A percentile compares a stretch with the other conserved stretches of the same genome.
Conservation (phyloP, 495 filamentous ascomycete species). For the Hypoxylon cercidicola region DNA sequence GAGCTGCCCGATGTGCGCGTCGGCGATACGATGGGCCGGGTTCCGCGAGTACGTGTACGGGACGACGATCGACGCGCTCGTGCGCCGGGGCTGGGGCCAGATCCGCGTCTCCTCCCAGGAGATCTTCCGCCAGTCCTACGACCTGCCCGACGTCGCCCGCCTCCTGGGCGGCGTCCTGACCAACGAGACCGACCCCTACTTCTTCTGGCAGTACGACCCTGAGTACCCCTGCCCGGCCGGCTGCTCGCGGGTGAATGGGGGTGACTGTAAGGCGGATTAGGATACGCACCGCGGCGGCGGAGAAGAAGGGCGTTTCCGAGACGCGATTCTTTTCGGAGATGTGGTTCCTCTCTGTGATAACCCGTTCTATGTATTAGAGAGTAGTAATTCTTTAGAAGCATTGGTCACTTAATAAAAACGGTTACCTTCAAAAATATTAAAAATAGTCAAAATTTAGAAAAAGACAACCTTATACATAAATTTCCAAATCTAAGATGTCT, state of each 20-base stretch:
- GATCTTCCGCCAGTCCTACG: conserved; percentile 56
- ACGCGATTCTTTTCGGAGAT: too few relatives aligned
- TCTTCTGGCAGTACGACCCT: conserved; percentile 63
- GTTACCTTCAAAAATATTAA: too few relatives aligned
- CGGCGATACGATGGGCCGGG: conserved; percentile 64
- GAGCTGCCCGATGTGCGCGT: conserved; percentile 68
- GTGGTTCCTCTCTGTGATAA: too few relatives aligned
- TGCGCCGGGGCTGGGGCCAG: conserved; percentile 61
- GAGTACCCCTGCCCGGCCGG: conserved; percentile 56
- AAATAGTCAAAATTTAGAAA: too few relatives aligned
- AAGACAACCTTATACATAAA: too few relatives aligned
- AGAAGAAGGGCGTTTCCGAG: too few relatives aligned
- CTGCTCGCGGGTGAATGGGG: conserved; percentile 46
- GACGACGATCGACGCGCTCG: conserved; percentile 57
- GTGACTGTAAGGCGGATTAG: conserved; percentile 29
- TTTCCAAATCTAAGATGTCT: too few relatives aligned
- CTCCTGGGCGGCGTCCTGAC: conserved; percentile 56
- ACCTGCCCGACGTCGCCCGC: conserved; percentile 47
- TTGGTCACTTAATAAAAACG: too few relatives aligned
- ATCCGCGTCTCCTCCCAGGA: conserved; percentile 58
- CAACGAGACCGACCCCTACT: conserved; percentile 63
- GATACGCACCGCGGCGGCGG: too few relatives aligned
- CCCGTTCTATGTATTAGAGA: too few relatives aligned
- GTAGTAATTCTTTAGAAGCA: too few relatives aligned
- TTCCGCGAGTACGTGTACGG: conserved; percentile 66